A percentile compares a stretch with the other conserved stretches of the same genome.
Evolutionary conservation across 495 filamentous ascomycete genomes (phyloP).

Genomic region (Penicillium goetzii): DNA sequence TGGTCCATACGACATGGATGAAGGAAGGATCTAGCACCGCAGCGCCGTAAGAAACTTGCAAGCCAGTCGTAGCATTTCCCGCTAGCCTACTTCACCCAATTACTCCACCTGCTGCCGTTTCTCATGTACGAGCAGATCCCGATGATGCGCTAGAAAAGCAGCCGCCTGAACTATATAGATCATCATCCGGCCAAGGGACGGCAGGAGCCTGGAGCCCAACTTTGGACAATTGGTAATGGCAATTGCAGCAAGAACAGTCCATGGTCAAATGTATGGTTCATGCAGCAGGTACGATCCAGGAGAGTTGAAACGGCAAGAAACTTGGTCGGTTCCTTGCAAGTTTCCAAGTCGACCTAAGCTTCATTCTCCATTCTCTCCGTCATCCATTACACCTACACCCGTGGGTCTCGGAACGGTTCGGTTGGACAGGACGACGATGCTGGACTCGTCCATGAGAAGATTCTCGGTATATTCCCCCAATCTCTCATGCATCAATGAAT

Average conservation of each 20-base stretch:
- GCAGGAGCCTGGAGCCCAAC: not conserved
- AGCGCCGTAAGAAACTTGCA: constrained; percentile 5
- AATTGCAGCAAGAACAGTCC: not conserved
- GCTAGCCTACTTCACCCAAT: not conserved
- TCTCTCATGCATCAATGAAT: constrained; percentile 19
- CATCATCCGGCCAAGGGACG: not conserved
- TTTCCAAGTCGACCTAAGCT: constrained; percentile 4
- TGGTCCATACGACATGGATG: constrained; percentile 15
- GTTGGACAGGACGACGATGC: not conserved
- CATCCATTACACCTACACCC: constrained; percentile 36
- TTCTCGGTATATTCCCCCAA: not conserved
- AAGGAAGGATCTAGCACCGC: constrained; percentile 14
- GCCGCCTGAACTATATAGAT: not conserved
- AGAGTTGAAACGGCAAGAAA: not conserved
- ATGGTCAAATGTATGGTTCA: not conserved
- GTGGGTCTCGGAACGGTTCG: not conserved
- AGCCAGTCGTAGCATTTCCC: constrained; percentile 6
- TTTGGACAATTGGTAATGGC: not conserved
- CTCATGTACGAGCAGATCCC: not conserved
- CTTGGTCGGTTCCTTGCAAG: constrained; percentile 18
- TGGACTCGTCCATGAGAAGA: not conserved
- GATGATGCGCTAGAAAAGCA: not conserved
- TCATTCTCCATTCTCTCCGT: constrained; percentile 22
- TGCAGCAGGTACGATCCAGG: constrained; percentile 15
- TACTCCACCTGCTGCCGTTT: not conserved